phyloP scores from a whole-genome alignment of 768 basidiomycete genomes.

The Pholiota microspora region DNA sequence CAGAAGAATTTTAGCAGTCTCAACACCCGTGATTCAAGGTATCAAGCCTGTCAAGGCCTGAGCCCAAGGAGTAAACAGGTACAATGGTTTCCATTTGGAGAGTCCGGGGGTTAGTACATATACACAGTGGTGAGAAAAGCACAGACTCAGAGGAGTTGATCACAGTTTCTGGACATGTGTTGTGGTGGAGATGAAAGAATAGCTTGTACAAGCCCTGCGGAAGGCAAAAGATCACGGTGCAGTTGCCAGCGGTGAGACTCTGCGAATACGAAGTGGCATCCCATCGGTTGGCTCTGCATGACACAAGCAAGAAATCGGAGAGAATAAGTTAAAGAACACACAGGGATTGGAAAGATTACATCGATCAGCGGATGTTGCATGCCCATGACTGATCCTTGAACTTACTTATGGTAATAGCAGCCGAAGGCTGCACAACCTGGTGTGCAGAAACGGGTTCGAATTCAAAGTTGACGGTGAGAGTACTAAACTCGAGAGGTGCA shows the following conservation, averaged over 20 bases:
- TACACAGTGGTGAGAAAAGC: background rate
- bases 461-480: constrained; percentile 40
- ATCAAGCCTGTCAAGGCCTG: no score
- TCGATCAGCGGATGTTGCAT: constrained; percentile 1
- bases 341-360: background rate
- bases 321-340: background rate
- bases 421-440: constrained; percentile 38
- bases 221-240: background rate
- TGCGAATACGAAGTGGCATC: constrained; percentile 29
- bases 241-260: background rate
- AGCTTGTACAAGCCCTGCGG: background rate
- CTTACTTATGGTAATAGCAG: constrained; percentile 50
- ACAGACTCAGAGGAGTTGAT: background rate
- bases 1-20: background rate
- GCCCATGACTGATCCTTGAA: background rate
- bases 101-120: background rate
- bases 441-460: constrained; percentile 41
- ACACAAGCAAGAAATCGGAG: background rate
- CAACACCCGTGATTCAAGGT: background rate
- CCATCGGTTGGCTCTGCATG: constrained; percentile 35
- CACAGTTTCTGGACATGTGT: background rate
- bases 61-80: background rate
- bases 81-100: background rate
- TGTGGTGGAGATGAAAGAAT: background rate
- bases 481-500: constrained; percentile 18